phyloP scores from a whole-genome alignment of 768 basidiomycete genomes.

The Psilocybe cubensis region DNA sequence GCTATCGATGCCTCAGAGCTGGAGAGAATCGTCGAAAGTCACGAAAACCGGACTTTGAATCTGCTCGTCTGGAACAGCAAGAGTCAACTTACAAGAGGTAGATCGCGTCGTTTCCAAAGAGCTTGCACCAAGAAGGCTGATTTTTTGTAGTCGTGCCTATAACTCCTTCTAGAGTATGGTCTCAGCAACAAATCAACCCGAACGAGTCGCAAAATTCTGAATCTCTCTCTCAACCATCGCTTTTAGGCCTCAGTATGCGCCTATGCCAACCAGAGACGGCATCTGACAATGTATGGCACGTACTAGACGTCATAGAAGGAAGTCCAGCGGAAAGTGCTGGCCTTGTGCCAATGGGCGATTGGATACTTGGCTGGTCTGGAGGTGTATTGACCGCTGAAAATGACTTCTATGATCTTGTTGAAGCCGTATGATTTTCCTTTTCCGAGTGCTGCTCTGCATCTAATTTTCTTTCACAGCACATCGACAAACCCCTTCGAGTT shows the following conservation, averaged over 20 bases:
- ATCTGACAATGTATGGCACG: conserved; percentile 96
- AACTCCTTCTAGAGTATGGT: conserved; percentile 86
- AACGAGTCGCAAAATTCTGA: conserved; percentile 42
- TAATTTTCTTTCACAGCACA: conserved; percentile 56
- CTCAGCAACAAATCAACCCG: conserved; percentile 43
- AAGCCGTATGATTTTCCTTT: conserved; percentile 64
- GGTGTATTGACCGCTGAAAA: conserved; percentile 89
- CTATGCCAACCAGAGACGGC: conserved; percentile 90
- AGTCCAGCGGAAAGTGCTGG: conserved; percentile 96
- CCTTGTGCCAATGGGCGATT: conserved; percentile 85
- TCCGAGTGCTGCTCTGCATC: conserved; percentile 5
- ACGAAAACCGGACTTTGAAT: conserved; percentile 72
- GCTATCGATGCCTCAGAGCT: conserved; percentile 71
- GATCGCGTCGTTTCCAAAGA: not conserved
- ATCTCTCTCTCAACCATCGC: conserved; percentile 69
- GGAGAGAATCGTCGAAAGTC: conserved; percentile 81
- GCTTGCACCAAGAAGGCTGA: conserved; percentile 1
- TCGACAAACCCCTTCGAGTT: conserved; percentile 90
- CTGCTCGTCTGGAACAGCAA: conserved; percentile 88
- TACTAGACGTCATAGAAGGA: conserved; percentile 94
- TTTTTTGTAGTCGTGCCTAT: conserved; percentile 72
- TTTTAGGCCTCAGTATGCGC: conserved; percentile 93
- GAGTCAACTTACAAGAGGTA: conserved; percentile 71
- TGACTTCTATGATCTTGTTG: conserved; percentile 96
- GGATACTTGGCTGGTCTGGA: conserved; percentile 80